Conservation (phyloP, 2,329 filamentous ascomycete species). For the Geosmithia putterillii region DNA sequence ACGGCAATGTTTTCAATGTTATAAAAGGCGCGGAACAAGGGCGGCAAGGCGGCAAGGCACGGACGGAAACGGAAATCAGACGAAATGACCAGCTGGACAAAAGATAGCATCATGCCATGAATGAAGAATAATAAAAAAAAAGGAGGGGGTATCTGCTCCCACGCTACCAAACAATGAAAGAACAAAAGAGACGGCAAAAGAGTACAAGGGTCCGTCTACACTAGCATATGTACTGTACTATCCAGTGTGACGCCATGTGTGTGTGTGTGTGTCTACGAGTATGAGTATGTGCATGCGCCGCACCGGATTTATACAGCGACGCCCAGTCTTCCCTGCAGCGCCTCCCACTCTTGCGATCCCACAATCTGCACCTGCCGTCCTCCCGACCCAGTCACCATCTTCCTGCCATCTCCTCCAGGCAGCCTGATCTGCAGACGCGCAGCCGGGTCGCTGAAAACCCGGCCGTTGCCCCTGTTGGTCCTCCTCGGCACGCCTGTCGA, state of each 20-base stretch:
- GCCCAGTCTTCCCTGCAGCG: slow-evolving; percentile 30
- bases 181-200: not conserved
- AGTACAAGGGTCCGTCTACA: not conserved
- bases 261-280: not conserved
- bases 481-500: slow-evolving; percentile 7
- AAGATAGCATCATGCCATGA: not conserved
- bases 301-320: slow-evolving; percentile 15
- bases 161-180: not conserved
- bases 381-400: slow-evolving; percentile 21
- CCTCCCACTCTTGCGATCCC: slow-evolving; percentile 43
- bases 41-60: too few species aligned
- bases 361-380: slow-evolving; percentile 34
- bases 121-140: not conserved
- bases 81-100: not conserved
- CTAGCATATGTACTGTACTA: not conserved
- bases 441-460: slow-evolving; percentile 14
- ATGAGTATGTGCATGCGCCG: too few species aligned
- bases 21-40: too few species aligned
- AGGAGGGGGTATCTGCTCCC: slow-evolving; percentile 3
- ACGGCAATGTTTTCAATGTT: too few species aligned
- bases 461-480: slow-evolving; percentile 5
- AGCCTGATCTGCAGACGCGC: slow-evolving; percentile 39
- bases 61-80: too few species aligned
- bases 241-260: not conserved
- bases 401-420: slow-evolving; percentile 28